Evolutionary conservation across 108 stramenopile genomes (phyloP).

Genomic region (Conticribra guillardii): DNA sequence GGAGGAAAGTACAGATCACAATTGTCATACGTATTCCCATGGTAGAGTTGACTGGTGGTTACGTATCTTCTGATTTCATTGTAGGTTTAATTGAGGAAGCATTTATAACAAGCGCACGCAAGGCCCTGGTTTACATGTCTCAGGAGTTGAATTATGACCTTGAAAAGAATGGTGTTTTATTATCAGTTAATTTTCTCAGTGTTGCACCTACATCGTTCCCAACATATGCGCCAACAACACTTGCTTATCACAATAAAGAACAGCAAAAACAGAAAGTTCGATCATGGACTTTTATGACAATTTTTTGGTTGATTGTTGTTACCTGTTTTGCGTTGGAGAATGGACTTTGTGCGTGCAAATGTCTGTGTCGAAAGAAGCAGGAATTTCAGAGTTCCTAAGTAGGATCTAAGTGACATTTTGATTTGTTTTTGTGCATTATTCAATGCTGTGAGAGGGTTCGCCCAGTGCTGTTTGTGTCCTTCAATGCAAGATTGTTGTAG

Average conservation of each 20-base stretch:
- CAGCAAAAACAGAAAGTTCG: background rate
- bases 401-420: no score
- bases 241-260: background rate
- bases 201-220: background rate
- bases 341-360: conserved; percentile 16
- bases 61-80: background rate
- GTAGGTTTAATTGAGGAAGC: background rate
- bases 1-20: background rate
- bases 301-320: conserved; percentile 14
- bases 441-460: no score
- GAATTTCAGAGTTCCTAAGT: no score
- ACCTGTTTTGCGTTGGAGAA: conserved; percentile 18
- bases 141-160: background rate
- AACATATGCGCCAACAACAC: conserved; percentile 8
- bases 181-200: background rate
- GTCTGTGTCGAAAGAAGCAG: background rate
- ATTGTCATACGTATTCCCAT: background rate
- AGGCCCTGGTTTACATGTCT: background rate
- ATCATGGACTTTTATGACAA: conserved; percentile 10
- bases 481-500: no score
- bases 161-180: background rate
- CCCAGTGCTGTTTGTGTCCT: no score
- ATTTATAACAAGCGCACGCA: background rate
- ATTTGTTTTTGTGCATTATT: no score
- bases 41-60: background rate